phyloP scores from a whole-genome alignment of 768 basidiomycete species.

The Pluteus cervinus region DNA sequence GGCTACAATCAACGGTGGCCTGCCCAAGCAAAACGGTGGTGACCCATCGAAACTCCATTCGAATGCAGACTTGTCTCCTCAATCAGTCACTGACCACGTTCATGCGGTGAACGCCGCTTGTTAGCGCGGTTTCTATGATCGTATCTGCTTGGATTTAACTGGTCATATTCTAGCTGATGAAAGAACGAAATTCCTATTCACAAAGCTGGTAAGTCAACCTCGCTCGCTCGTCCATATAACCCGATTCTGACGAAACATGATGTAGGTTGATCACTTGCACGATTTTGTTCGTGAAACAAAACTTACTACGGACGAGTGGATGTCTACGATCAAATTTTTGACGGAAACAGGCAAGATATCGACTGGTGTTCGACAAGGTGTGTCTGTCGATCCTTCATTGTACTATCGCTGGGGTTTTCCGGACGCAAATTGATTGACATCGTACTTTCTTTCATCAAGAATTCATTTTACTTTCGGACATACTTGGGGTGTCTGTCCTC shows the following conservation, averaged over 20 bases:
- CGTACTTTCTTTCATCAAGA: slow-evolving; percentile 34
- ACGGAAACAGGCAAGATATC: slow-evolving; percentile 71
- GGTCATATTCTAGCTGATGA: slow-evolving; percentile 27
- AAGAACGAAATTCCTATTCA: slow-evolving; percentile 37
- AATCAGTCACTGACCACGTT: slow-evolving; percentile 35
- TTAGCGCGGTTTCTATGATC: slow-evolving; percentile 13
- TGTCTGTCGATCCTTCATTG: background rate
- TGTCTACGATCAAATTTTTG: slow-evolving; percentile 72
- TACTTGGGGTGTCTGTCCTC: slow-evolving; percentile 70
- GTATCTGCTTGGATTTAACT: slow-evolving; percentile 2
- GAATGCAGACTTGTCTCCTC: slow-evolving; percentile 33
- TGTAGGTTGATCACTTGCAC: slow-evolving; percentile 62
- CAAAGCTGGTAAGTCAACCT: slow-evolving; percentile 26
- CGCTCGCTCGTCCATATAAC: background rate
- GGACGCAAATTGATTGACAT: background rate
- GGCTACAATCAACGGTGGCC: too few relatives aligned
- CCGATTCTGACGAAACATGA: background rate
- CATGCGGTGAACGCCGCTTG: slow-evolving; percentile 33
- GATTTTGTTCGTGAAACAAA: slow-evolving; percentile 68
- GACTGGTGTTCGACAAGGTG: slow-evolving; percentile 56
- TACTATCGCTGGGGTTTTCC: background rate
- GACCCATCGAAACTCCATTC: slow-evolving; percentile 35
- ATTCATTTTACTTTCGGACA: slow-evolving; percentile 83
- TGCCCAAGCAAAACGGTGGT: slow-evolving; percentile 10
- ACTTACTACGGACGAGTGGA: slow-evolving; percentile 84